A percentile compares a stretch with the other conserved stretches of the same genome.
phyloP scores from a whole-genome alignment of 1,284 basidiomycete species.

The Ceratobasidium sp. region DNA sequence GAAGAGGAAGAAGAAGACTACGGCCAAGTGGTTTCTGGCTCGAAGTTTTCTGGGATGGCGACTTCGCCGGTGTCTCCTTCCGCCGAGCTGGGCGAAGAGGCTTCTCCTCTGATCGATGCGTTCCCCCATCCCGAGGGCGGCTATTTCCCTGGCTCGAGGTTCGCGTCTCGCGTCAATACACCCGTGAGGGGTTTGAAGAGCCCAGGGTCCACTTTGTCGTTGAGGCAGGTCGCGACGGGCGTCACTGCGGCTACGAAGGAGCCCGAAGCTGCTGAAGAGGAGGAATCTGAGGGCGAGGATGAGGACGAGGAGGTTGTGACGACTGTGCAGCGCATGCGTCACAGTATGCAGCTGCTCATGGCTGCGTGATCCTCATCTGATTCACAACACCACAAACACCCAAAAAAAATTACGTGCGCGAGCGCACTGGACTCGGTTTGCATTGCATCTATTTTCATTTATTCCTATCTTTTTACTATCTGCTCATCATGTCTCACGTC shows the following conservation, averaged over 20 bases:
- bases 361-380: slow-evolving; percentile 12
- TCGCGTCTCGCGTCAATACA: slow-evolving; percentile 22
- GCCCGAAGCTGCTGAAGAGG: not conserved
- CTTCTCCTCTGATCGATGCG: slow-evolving; percentile 29
- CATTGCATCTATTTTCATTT: not conserved
- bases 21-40: slow-evolving; percentile 26
- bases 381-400: not conserved
- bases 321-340: slow-evolving; percentile 40
- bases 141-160: slow-evolving; percentile 36
- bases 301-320: slow-evolving; percentile 38
- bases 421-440: slow-evolving; percentile 3
- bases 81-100: not conserved
- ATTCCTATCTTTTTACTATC: slow-evolving; percentile 10
- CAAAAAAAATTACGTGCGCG: slow-evolving; percentile 7
- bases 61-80: not conserved
- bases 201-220: slow-evolving; percentile 13
- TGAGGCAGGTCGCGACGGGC: slow-evolving; percentile 23
- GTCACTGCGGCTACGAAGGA: not conserved
- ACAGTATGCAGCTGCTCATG: slow-evolving; percentile 28
- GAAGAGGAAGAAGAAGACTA: slow-evolving; percentile 35
- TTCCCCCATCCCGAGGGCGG: slow-evolving; percentile 35
- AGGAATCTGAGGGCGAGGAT: slow-evolving; percentile 7
- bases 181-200: slow-evolving; percentile 21
- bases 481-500: slow-evolving; percentile 5
- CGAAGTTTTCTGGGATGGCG: slow-evolving; percentile 13